Conservation (phyloP, 176 grass and related monocot genomes). For the Bonia amplexicaulis region DNA sequence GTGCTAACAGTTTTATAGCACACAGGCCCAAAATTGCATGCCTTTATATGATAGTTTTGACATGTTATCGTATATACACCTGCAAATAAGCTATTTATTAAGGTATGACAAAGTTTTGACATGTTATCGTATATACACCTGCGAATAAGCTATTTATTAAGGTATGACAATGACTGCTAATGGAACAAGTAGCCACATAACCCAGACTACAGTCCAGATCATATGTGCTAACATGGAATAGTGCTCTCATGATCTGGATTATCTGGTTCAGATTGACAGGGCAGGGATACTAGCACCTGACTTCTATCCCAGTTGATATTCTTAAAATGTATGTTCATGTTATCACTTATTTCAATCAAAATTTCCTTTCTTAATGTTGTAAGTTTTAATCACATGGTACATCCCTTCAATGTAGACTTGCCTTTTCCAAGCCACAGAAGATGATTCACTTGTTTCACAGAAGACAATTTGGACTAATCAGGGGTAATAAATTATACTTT, state of each 20-base stretch:
- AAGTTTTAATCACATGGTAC: background rate
- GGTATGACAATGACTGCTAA: background rate
- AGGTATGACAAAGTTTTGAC: background rate
- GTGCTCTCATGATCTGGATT: background rate
- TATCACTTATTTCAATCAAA: background rate
- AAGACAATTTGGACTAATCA: conserved; percentile 5
- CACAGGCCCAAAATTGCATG: background rate
- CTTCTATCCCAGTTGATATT: background rate
- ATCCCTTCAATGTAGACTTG: background rate
- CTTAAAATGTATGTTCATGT: background rate
- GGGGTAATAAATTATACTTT: background rate
- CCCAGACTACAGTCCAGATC: background rate
- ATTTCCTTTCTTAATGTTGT: background rate
- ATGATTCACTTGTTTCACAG: background rate
- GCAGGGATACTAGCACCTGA: conserved; percentile 6
- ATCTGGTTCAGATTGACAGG: conserved; percentile 1
- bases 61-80: background rate
- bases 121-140: background rate
- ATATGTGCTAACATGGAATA: background rate
- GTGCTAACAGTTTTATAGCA: background rate
- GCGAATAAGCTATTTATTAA: background rate
- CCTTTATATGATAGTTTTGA: background rate
- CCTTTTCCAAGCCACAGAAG: background rate
- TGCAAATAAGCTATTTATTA: background rate
- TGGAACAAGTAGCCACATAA: background rate